Evolutionary conservation across 176 grass and related monocot species (phyloP).

Genomic region (Dendrocalamus sinicus): DNA sequence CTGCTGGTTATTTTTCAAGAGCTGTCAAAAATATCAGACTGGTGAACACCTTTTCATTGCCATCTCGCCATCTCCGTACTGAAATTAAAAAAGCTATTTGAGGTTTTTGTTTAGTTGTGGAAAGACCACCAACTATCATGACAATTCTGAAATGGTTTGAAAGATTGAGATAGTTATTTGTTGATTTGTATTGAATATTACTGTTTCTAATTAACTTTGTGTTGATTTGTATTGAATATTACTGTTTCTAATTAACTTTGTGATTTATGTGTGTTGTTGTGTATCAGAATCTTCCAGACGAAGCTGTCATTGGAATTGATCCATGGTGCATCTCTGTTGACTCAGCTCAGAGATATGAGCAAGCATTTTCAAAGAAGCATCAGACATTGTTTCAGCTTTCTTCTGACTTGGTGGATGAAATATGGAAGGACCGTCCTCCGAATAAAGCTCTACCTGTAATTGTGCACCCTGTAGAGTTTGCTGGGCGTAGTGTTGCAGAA

Average conservation of each 20-base stretch:
- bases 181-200: neutral
- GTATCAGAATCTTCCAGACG: constrained; percentile 70
- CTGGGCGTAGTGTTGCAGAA: constrained; percentile 65
- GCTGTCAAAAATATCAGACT: neutral
- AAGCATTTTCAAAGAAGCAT: constrained; percentile 69
- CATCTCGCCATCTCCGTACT: neutral
- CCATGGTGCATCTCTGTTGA: constrained; percentile 92
- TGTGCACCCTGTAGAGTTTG: constrained; percentile 81
- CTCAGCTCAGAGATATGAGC: constrained; percentile 73
- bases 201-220: constrained; percentile 13
- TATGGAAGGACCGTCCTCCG: constrained; percentile 82
- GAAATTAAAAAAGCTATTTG: neutral
- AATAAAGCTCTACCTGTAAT: constrained; percentile 58
- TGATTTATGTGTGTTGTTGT: constrained; percentile 26
- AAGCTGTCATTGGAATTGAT: constrained; percentile 81
- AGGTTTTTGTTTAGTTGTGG: neutral
- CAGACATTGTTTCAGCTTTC: constrained; percentile 83
- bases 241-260: constrained; percentile 1
- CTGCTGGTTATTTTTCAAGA: constrained; percentile 6
- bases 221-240: neutral
- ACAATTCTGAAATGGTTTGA: neutral
- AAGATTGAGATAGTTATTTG: neutral
- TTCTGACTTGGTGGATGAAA: constrained; percentile 79
- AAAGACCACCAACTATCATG: neutral
- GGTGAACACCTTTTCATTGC: constrained; percentile 26